phyloP scores from a whole-genome alignment of 257 asterid genomes.

The Solanum ossicruentum region DNA sequence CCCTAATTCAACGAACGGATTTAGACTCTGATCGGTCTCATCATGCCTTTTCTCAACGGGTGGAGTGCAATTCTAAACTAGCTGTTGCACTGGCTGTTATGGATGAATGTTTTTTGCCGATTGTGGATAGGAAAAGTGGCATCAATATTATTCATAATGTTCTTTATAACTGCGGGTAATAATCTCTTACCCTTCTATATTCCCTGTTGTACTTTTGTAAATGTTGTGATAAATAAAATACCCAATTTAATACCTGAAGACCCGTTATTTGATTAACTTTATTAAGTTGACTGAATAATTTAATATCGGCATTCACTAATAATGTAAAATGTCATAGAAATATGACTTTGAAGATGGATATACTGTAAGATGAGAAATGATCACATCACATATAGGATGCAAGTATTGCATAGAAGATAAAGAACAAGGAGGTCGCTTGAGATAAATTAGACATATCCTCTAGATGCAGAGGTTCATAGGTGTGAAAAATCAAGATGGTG shows the following conservation, averaged over 20 bases:
- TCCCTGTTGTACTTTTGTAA: neutral
- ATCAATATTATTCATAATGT: conserved; percentile 69
- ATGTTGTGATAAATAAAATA: neutral
- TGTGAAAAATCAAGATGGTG: neutral
- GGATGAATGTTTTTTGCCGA: conserved; percentile 96
- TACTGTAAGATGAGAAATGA: neutral
- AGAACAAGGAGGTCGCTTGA: neutral
- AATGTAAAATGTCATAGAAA: neutral
- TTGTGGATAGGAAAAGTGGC: conserved; percentile 80
- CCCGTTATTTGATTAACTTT: neutral
- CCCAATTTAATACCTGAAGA: neutral
- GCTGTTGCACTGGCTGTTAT: conserved; percentile 79
- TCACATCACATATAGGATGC: neutral
- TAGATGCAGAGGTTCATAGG: neutral
- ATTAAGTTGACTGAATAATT: neutral
- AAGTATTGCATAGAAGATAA: neutral
- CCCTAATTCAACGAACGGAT: conserved; percentile 70
- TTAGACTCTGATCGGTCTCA: conserved; percentile 44
- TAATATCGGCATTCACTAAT: neutral
- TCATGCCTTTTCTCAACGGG: conserved; percentile 55
- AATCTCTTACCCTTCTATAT: conserved; percentile 5
- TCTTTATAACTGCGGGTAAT: conserved; percentile 89
- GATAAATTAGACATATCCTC: neutral
- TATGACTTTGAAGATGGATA: neutral
- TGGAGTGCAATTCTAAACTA: conserved; percentile 92